A percentile compares a stretch with the other conserved stretches of the same genome.
Conservation (phyloP, 2,329 filamentous ascomycete genomes). For the Arthrobotrys iridis region DNA sequence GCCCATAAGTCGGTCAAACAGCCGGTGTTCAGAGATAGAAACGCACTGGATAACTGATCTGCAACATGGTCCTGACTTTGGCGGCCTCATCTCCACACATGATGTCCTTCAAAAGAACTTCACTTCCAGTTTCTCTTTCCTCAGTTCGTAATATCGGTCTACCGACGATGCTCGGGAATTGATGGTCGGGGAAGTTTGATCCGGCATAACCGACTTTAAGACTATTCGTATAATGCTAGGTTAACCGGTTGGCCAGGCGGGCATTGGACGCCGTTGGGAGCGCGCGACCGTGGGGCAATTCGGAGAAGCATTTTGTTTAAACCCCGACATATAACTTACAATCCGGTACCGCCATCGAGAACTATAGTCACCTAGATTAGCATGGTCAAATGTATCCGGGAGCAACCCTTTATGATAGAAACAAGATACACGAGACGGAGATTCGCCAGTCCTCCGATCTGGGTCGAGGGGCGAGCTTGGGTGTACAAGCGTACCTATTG, state of each 20-base stretch:
- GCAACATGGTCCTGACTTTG: slow-evolving; percentile 93
- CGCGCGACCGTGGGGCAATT: not conserved
- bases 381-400: not conserved
- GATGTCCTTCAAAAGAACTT: slow-evolving; percentile 83
- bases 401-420: not conserved
- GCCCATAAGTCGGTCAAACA: not conserved
- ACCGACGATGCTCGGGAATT: slow-evolving; percentile 97
- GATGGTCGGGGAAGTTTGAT: slow-evolving; percentile 99
- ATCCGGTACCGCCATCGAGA: slow-evolving; percentile 99
- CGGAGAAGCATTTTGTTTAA: not conserved
- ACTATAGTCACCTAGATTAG: slow-evolving; percentile 67
- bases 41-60: slow-evolving; percentile 91
- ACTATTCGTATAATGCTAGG: slow-evolving; percentile 58
- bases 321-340: slow-evolving; percentile 62
- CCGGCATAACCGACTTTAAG: slow-evolving; percentile 99
- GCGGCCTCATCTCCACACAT: slow-evolving; percentile 99
- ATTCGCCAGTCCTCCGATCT: not conserved
- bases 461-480: not conserved
- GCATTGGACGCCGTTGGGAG: not conserved
- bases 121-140: slow-evolving; percentile 67
- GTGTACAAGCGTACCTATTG: slow-evolving; percentile 41
- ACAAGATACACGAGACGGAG: not conserved
- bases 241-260: slow-evolving; percentile 9
- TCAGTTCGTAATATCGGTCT: slow-evolving; percentile 96
- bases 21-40: not conserved